phyloP scores from a whole-genome alignment of 148 eudicot species.

The Oxyria digyna region DNA sequence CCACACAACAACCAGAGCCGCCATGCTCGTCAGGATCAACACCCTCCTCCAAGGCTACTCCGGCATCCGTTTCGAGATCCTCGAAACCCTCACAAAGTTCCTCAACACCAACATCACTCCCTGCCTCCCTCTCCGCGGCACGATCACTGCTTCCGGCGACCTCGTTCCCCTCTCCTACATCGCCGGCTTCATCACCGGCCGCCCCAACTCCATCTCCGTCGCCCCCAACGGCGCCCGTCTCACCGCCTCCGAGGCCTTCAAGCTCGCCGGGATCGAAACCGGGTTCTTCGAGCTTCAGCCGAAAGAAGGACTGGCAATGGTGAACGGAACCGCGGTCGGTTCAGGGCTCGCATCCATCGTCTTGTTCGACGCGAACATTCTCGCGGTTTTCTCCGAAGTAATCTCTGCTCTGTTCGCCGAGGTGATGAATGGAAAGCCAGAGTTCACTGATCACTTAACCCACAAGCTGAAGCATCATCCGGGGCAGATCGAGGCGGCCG shows the following conservation, averaged over 20 bases:
- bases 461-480: conserved; percentile 38
- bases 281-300: conserved; percentile 30
- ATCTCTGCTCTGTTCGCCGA: conserved; percentile 25
- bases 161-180: conserved; percentile 17
- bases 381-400: conserved; percentile 22
- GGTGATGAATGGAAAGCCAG: conserved; percentile 28
- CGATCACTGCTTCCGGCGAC: conserved; percentile 16
- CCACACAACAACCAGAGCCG: conserved; percentile 3
- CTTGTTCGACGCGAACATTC: conserved; percentile 26
- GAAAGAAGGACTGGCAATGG: conserved; percentile 30
- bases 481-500: conserved; percentile 39
- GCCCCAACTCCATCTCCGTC: conserved; percentile 12
- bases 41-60: conserved; percentile 14
- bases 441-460: conserved; percentile 32
- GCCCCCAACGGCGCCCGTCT: conserved; percentile 11
- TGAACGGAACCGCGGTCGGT: conserved; percentile 31
- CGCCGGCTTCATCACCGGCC: conserved; percentile 9
- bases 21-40: conserved; percentile 10
- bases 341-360: conserved; percentile 30
- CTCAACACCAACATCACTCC: conserved; percentile 20
- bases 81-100: conserved; percentile 6
- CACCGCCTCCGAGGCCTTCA: conserved; percentile 11
- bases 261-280: not conserved
- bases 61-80: conserved; percentile 12
- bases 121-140: conserved; percentile 15